phyloP scores from a whole-genome alignment of 148 eudicot species.

The Limonium bicolor region DNA sequence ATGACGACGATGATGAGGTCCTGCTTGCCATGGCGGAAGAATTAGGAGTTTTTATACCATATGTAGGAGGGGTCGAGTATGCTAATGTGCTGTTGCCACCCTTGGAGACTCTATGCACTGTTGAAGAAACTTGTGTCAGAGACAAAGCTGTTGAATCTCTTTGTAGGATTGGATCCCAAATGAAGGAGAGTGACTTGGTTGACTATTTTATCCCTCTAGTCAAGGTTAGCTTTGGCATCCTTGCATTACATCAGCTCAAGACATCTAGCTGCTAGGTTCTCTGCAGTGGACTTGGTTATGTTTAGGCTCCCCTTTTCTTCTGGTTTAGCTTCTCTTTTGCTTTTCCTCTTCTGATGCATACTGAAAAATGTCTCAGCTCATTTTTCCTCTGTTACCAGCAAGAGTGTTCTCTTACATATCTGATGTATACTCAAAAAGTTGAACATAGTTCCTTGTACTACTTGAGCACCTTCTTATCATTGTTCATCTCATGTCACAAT shows the following conservation, averaged over 20 bases:
- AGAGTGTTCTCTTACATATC: too few species aligned
- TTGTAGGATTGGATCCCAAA: constrained; percentile 39
- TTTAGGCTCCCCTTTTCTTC: too few species aligned
- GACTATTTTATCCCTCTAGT: constrained; percentile 33
- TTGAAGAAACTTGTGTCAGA: constrained; percentile 55
- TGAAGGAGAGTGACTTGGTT: constrained; percentile 37
- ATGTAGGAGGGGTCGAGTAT: constrained; percentile 40
- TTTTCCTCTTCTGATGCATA: too few species aligned
- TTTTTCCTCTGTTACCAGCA: neutral
- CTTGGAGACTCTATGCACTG: constrained; percentile 36
- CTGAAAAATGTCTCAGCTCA: neutral
- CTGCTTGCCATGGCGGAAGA: constrained; percentile 47
- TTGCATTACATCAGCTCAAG: too few species aligned
- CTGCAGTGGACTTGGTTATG: too few species aligned
- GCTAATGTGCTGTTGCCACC: constrained; percentile 41
- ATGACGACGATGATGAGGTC: constrained; percentile 49
- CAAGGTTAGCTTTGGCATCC: constrained; percentile 20
- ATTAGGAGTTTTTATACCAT: constrained; percentile 40
- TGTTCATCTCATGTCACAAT: too few species aligned
- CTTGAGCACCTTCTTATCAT: too few species aligned
- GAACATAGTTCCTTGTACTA: too few species aligned
- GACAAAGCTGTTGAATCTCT: constrained; percentile 44
- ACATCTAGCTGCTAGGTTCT: too few species aligned
- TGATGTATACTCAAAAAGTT: too few species aligned
- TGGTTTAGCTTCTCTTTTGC: too few species aligned